phyloP scores from a whole-genome alignment of 2,329 filamentous ascomycete genomes.

The Mycocentrospora acerina region DNA sequence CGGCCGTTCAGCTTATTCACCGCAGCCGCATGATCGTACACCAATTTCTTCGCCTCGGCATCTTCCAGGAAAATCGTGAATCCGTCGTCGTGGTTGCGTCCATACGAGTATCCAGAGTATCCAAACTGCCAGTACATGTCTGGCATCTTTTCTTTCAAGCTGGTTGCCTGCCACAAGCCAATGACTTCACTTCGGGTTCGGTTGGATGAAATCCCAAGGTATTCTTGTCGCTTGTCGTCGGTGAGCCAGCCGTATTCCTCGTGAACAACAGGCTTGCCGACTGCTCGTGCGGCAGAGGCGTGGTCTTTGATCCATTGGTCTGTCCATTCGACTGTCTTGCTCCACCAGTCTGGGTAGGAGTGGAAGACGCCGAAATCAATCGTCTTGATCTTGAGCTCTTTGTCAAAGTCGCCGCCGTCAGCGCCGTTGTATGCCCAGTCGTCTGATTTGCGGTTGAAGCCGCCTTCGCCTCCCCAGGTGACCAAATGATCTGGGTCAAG shows the following conservation, averaged over 20 bases:
- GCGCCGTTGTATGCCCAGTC: slow-evolving; percentile 44
- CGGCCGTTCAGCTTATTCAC: slow-evolving; percentile 21
- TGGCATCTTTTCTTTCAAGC: slow-evolving; percentile 50
- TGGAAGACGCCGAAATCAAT: slow-evolving; percentile 60
- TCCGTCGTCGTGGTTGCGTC: slow-evolving; percentile 57
- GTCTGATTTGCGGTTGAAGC: slow-evolving; percentile 28
- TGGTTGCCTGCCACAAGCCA: slow-evolving; percentile 54
- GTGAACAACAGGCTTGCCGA: slow-evolving; percentile 56
- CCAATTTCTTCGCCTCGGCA: slow-evolving; percentile 19
- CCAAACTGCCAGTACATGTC: slow-evolving; percentile 62
- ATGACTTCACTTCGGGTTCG: slow-evolving; percentile 50
- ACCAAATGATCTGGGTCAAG: slow-evolving; percentile 57
- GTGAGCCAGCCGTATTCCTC: slow-evolving; percentile 60
- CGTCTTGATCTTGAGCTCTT: slow-evolving; percentile 50
- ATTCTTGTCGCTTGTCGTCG: slow-evolving; percentile 50
- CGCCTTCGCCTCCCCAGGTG: slow-evolving; percentile 55
- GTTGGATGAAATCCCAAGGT: slow-evolving; percentile 48
- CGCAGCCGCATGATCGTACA: slow-evolving; percentile 24
- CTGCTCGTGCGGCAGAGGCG: slow-evolving; percentile 45
- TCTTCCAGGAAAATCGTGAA: slow-evolving; percentile 59
- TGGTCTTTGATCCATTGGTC: slow-evolving; percentile 59
- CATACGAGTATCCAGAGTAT: slow-evolving; percentile 54
- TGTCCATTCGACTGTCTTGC: slow-evolving; percentile 55
- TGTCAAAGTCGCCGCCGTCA: slow-evolving; percentile 58
- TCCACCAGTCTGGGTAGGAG: slow-evolving; percentile 59